These are phyloP conservation scores for Malassezia cuniculi DNA, from an alignment of 1,284 basidiomycete species.

Conservation along the genomic window DNA sequence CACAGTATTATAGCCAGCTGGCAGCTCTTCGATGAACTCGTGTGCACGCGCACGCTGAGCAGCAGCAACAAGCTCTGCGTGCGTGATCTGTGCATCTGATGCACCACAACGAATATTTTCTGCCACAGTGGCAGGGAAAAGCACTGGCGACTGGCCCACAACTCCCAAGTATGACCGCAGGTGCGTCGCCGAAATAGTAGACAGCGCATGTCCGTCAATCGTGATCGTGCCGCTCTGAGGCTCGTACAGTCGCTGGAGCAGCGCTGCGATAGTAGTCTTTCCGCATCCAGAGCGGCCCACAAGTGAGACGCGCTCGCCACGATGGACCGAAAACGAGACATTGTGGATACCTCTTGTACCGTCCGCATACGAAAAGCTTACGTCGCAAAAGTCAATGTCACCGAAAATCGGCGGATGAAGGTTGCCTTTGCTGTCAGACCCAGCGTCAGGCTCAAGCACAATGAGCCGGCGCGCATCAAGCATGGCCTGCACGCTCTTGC, in stretches of 20 bases:
- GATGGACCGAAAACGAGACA: constrained; percentile 15
- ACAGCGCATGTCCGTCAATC: constrained; percentile 17
- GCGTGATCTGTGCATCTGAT: background rate
- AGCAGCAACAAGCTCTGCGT: constrained; percentile 55
- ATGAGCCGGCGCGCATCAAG: constrained; percentile 64
- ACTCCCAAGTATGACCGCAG: constrained; percentile 34
- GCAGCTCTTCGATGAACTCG: constrained; percentile 69
- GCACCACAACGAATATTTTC: constrained; percentile 34
- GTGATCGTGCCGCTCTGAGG: constrained; percentile 20
- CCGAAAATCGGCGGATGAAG: constrained; percentile 12
- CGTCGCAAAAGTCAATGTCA: constrained; percentile 21
- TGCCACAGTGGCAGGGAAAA: constrained; percentile 29
- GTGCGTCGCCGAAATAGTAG: constrained; percentile 11
- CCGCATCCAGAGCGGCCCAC: constrained; percentile 38
- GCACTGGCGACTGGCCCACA: constrained; percentile 26
- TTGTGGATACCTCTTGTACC: constrained; percentile 13
- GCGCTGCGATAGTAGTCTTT: constrained; percentile 33
- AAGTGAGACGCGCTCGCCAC: constrained; percentile 37
- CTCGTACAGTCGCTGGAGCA: constrained; percentile 38
- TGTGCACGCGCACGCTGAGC: constrained; percentile 66
- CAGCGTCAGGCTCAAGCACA: constrained; percentile 2
- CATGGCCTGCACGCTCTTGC: constrained; percentile 51
- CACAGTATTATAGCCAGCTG: constrained; percentile 68
- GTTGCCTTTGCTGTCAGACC: constrained; percentile 6
- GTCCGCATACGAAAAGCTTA: constrained; percentile 26